These are phyloP conservation scores for Lepiota venenata DNA, from an alignment of 768 basidiomycete species.

Conservation along the genomic window DNA sequence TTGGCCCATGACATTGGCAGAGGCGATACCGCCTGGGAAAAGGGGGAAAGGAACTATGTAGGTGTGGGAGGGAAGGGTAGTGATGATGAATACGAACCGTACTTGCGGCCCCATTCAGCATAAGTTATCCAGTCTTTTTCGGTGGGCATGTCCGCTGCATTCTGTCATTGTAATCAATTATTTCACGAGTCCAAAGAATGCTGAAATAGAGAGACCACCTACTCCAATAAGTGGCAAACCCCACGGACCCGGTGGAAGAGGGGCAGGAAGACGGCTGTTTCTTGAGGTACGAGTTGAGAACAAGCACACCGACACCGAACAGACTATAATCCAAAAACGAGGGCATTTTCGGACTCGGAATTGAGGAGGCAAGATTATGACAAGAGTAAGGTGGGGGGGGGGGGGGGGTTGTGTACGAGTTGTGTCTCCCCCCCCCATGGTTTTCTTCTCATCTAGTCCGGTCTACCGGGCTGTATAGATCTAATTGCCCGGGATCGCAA, in stretches of 20 bases:
- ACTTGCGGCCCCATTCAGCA: constrained; percentile 50
- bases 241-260: constrained; percentile 37
- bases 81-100: constrained; percentile 29
- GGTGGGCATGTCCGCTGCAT: constrained; percentile 43
- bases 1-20: constrained; percentile 39
- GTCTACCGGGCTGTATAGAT: no score
- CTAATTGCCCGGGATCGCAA: no score
- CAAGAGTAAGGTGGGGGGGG: background rate
- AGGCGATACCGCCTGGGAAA: constrained; percentile 32
- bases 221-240: constrained; percentile 41
- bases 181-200: background rate
- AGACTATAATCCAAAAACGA: constrained; percentile 14
- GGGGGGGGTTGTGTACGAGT: background rate
- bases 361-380: background rate
- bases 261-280: constrained; percentile 19
- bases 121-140: constrained; percentile 45
- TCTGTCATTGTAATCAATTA: constrained; percentile 26
- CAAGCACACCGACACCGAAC: constrained; percentile 15
- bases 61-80: background rate
- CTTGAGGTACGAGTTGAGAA: constrained; percentile 17
- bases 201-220: constrained; percentile 10
- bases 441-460: no score
- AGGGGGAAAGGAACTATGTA: background rate
- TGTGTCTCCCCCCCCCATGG: no score
- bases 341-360: background rate